Percentiles rank a stretch among this genome's conserved stretches.
phyloP scores from a whole-genome alignment of 768 basidiomycete species.

The Kwoniella bestiolae region DNA sequence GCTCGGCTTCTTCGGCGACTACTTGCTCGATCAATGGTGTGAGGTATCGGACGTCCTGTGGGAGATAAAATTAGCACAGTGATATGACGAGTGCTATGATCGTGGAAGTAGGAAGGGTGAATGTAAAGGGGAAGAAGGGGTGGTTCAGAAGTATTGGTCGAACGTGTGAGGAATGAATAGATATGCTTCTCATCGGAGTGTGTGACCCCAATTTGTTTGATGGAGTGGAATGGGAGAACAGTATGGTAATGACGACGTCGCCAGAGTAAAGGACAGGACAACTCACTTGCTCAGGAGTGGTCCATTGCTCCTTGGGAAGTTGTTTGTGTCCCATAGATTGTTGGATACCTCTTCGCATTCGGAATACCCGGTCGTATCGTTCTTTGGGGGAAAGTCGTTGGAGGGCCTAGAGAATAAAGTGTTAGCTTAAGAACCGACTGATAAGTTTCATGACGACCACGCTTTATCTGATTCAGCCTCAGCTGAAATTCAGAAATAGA shows the following conservation, averaged over 20 bases:
- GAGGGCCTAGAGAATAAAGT: conserved; percentile 67
- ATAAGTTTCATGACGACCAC: too few species aligned
- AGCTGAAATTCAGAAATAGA: too few species aligned
- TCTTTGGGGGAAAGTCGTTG: conserved; percentile 76
- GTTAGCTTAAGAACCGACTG: too few species aligned
- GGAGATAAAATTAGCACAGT: background rate
- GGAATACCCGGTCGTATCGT: conserved; percentile 86
- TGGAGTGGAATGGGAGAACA: too few species aligned
- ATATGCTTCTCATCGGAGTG: too few species aligned
- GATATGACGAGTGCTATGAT: background rate
- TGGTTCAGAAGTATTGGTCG: too few species aligned
- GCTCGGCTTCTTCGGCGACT: conserved; percentile 74
- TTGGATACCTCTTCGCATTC: conserved; percentile 74
- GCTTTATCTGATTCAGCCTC: too few species aligned
- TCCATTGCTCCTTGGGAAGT: conserved; percentile 82
- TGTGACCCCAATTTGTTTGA: too few species aligned
- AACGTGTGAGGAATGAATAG: too few species aligned
- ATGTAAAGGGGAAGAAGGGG: too few species aligned
- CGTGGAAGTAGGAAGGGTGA: too few species aligned
- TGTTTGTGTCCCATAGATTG: conserved; percentile 75
- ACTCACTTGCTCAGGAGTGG: conserved; percentile 73
- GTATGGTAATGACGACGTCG: too few species aligned
- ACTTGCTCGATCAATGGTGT: conserved; percentile 75
- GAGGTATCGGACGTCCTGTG: conserved; percentile 88
- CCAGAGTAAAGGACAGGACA: background rate